Evolutionary conservation across 2,329 filamentous ascomycete species (phyloP), one percentile per base, ranked within the genome.

Genomic region (Stachybotrys chlorohalonatus): DNA sequence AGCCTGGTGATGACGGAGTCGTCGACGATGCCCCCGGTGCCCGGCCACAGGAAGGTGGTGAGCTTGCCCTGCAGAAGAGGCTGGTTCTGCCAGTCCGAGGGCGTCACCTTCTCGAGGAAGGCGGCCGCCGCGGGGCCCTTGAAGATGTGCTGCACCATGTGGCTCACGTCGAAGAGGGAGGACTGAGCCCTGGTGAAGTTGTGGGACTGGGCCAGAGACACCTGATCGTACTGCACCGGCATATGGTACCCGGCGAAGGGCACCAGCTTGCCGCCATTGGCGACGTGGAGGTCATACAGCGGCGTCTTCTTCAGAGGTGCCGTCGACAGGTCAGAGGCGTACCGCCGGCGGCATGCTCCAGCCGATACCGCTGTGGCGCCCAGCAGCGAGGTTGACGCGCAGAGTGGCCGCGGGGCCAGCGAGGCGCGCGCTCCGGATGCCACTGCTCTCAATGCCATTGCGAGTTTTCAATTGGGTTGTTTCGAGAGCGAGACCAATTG

Each of bases 101-200:
- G 94, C 1, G 92, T 96, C 57, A 99, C 77, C 60, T 77, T 84
- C 76, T 95, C 85, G 42, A 99, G 81, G 68, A 97, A 94, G 5
- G 82, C 82, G 31, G 86, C 80, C 6, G 90, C 92, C 39, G 88
- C 88, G 7, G 90, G 84, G 0, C 94, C 94, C 52, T 83, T 83
- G 68, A 99, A 84, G 61, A 85, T 81, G 70, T 96, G 91, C 75
- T 96, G 92, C 59, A 87, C 91, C 93, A 97, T 97, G 75, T 97
- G 94, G 69, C 87, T 87, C 54, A 97, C 94, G 71, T 99, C 94
- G 67, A 99, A 99, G 59, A 99, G 75, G 59, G 91, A 96, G 55
- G 90, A 88, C 71, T 92, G 88, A 63, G 84, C 80, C 54, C 94
- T 85, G 15, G 94, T 97, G 80, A 93, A 96, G 64, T 85, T 80